Conservation (phyloP, 169 alveolate genomes). For the Cryptosporidium parvum region DNA sequence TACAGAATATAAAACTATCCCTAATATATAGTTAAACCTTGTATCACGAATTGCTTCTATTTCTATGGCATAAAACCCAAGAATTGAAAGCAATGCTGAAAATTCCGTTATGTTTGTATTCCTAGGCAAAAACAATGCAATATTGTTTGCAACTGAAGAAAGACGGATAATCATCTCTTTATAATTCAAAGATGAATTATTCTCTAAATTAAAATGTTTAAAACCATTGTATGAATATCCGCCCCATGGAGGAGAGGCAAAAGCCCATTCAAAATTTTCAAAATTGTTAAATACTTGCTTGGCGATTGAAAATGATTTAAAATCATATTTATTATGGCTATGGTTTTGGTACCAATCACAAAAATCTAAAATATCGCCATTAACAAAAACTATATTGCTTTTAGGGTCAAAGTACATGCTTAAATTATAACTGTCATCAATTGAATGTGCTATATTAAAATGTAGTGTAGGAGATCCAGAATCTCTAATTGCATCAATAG, state of each 20-base stretch:
- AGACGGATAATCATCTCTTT: constrained; percentile 38
- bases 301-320: neutral
- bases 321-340: neutral
- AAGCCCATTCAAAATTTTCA: constrained; percentile 56
- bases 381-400: constrained; percentile 55
- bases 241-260: constrained; percentile 76
- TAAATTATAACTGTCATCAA: neutral
- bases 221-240: constrained; percentile 46
- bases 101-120: constrained; percentile 48
- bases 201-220: constrained; percentile 32
- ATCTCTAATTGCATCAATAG: constrained; percentile 5
- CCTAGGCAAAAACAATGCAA: constrained; percentile 70
- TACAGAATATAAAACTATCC: constrained; percentile 32
- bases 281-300: constrained; percentile 20
- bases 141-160: constrained; percentile 40
- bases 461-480: constrained; percentile 36
- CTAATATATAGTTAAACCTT: constrained; percentile 42
- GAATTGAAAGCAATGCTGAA: constrained; percentile 17
- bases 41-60: constrained; percentile 56
- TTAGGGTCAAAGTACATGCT: constrained; percentile 43
- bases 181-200: constrained; percentile 6
- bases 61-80: constrained; percentile 65
- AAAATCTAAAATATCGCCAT: constrained; percentile 60
- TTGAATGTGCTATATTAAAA: neutral
- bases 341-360: constrained; percentile 32